These are phyloP conservation scores for Dalbergia oliveri DNA, from an alignment of 306 rosid species.

Conservation along the genomic window DNA sequence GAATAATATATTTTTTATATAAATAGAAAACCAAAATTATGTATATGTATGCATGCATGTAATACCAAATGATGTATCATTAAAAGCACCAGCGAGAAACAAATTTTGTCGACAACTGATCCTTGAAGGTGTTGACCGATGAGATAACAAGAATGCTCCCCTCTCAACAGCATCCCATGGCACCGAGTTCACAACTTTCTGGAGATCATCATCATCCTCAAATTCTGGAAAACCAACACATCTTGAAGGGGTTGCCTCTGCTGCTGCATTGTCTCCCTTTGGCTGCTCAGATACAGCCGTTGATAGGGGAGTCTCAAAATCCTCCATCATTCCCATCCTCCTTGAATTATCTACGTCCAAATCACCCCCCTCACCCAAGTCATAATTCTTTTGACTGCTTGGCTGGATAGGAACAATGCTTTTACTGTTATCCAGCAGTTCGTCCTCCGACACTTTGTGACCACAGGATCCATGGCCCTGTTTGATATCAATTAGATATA, in stretches of 20 bases:
- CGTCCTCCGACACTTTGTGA: conserved; percentile 40
- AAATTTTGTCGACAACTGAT: conserved; percentile 2
- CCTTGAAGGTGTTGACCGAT: conserved; percentile 4
- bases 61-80: conserved; percentile 33
- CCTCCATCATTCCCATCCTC: conserved; percentile 26
- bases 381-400: conserved; percentile 29
- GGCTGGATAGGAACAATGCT: conserved; percentile 22
- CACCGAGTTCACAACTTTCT: conserved; percentile 11
- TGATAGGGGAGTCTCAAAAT: neutral
- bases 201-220: neutral
- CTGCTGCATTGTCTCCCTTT: conserved; percentile 23
- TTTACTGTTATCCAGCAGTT: conserved; percentile 8
- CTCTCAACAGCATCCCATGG: conserved; percentile 30
- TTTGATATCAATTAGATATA: too few species aligned
- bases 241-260: neutral
- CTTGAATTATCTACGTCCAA: conserved; percentile 3
- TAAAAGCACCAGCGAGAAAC: conserved; percentile 27
- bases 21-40: conserved; percentile 2
- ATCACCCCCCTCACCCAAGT: conserved; percentile 22
- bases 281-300: neutral
- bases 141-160: neutral
- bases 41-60: neutral
- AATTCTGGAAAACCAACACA: conserved; percentile 15
- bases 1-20: neutral
- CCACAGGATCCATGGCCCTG: conserved; percentile 53